phyloP scores from a whole-genome alignment of 371 early-diverging fungal genomes.

The Mucor circinelloides region DNA sequence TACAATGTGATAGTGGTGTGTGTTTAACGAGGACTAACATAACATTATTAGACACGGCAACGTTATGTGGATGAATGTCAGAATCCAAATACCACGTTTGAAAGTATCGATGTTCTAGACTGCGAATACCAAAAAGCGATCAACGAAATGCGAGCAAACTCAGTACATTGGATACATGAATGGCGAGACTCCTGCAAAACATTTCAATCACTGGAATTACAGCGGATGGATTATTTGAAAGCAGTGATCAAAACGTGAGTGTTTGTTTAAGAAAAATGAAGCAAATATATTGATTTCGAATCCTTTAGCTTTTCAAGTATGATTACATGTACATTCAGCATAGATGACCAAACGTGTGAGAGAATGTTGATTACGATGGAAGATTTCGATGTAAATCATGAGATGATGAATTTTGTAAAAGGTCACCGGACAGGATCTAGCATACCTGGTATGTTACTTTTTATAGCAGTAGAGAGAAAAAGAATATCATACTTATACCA shows the following conservation, averaged over 20 bases:
- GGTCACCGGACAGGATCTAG: slow-evolving; percentile 5
- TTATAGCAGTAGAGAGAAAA: neutral
- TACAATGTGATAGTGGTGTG: neutral
- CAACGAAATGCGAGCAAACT: neutral
- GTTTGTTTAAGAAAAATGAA: neutral
- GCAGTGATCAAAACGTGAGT: slow-evolving; percentile 8
- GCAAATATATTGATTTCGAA: neutral
- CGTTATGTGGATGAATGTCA: slow-evolving; percentile 8
- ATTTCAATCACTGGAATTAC: slow-evolving; percentile 6
- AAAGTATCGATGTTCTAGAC: slow-evolving; percentile 2
- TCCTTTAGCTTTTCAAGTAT: slow-evolving; percentile 9
- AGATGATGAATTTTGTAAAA: slow-evolving; percentile 5
- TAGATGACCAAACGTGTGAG: slow-evolving; percentile 6
- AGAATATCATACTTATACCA: neutral
- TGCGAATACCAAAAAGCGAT: slow-evolving; percentile 8
- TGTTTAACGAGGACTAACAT: neutral
- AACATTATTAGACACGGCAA: slow-evolving; percentile 1
- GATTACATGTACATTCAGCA: neutral
- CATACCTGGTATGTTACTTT: slow-evolving; percentile 6
- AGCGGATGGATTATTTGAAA: slow-evolving; percentile 9
- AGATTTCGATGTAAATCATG: neutral
- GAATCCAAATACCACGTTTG: neutral
- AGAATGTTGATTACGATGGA: slow-evolving; percentile 2
- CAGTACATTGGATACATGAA: slow-evolving; percentile 6
- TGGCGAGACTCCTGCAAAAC: slow-evolving; percentile 15